Evolutionary conservation across 805 yeast genomes (phyloP).

Genomic region (Saturnispora serradocipensis): DNA sequence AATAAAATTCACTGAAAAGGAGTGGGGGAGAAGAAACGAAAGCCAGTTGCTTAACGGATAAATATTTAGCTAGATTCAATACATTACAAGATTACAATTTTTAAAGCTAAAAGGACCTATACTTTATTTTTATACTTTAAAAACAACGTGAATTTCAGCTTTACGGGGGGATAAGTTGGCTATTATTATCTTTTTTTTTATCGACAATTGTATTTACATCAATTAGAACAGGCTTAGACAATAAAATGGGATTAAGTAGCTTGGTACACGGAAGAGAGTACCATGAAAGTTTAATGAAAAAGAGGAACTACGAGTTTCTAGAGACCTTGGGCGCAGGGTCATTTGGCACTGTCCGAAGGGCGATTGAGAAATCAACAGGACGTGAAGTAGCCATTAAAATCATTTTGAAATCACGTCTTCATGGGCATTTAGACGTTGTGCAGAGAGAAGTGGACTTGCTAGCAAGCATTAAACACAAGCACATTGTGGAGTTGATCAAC

Average conservation of each 20-base stretch:
- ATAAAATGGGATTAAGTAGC: background rate
- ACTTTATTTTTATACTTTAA: no score
- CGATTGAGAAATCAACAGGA: conserved; percentile 34
- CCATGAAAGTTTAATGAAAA: conserved; percentile 30
- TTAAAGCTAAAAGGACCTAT: no score
- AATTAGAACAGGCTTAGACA: background rate
- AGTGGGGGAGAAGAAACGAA: background rate
- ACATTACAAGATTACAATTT: background rate
- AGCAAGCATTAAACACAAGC: conserved; percentile 63
- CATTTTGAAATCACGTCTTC: conserved; percentile 73
- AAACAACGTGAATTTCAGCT: no score
- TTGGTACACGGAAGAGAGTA: background rate
- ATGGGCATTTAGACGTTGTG: conserved; percentile 55
- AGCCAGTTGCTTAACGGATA: background rate
- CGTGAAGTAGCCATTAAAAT: conserved; percentile 88
- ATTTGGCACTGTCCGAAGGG: conserved; percentile 85
- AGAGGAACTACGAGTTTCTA: conserved; percentile 65
- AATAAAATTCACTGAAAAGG: background rate
- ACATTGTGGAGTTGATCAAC: conserved; percentile 82
- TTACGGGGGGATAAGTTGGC: background rate
- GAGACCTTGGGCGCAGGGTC: conserved; percentile 90
- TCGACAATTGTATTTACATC: background rate
- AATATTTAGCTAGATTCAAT: no score
- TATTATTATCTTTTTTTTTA: background rate
- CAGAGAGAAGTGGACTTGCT: conserved; percentile 69